Evolutionary conservation across 163 green algal genomes (phyloP).

Genomic region (Prototheca wickerhamii): DNA sequence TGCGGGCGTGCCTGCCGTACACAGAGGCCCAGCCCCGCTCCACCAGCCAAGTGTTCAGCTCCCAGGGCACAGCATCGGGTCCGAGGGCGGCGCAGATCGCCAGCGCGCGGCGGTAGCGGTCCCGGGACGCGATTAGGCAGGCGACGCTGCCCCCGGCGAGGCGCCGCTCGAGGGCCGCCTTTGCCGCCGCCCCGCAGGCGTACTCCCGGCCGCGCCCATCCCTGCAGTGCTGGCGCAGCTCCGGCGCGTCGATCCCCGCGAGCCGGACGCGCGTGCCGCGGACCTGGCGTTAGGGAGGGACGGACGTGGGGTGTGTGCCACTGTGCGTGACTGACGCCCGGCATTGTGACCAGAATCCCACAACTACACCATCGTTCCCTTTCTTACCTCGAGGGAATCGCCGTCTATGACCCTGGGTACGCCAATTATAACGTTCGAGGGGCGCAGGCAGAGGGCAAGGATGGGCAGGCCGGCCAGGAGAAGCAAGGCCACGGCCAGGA

Average conservation of each 20-base stretch:
- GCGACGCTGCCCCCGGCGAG: slow-evolving; percentile 37
- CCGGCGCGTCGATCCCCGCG: slow-evolving; percentile 56
- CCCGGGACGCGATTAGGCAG: slow-evolving; percentile 41
- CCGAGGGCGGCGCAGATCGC: slow-evolving; percentile 31
- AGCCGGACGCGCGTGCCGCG: slow-evolving; percentile 32
- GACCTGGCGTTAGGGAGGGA: slow-evolving; percentile 9
- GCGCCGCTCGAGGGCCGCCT: slow-evolving; percentile 34
- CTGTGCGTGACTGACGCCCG: neutral
- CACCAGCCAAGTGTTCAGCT: slow-evolving; percentile 59
- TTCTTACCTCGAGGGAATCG: slow-evolving; percentile 38
- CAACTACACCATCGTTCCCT: neutral
- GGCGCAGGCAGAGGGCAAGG: neutral
- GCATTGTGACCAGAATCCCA: neutral
- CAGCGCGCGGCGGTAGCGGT: slow-evolving; percentile 61
- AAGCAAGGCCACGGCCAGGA: neutral
- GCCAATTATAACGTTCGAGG: slow-evolving; percentile 25
- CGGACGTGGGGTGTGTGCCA: neutral
- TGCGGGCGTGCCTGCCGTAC: neutral
- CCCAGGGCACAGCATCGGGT: slow-evolving; percentile 7
- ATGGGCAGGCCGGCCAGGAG: too few species aligned
- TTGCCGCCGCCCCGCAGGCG: slow-evolving; percentile 36
- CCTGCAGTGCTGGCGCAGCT: slow-evolving; percentile 52
- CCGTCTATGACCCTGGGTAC: slow-evolving; percentile 37
- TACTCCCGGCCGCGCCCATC: slow-evolving; percentile 26
- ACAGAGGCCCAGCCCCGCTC: slow-evolving; percentile 25